Evolutionary conservation across 129 eudicot genomes (phyloP).

Genomic region (Centaurea solstitialis): DNA sequence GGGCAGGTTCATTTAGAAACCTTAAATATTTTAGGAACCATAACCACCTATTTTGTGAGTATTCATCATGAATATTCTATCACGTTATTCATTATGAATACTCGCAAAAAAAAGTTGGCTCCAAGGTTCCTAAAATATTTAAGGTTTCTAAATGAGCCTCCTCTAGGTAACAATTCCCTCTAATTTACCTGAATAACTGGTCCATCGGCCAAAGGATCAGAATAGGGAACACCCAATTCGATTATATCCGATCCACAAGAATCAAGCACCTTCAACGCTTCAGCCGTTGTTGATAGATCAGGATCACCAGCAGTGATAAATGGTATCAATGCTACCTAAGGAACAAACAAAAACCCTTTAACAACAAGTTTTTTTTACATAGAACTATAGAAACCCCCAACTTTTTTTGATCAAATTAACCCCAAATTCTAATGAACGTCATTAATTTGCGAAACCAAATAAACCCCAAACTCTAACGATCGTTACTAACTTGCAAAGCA

Average conservation of each 20-base stretch:
- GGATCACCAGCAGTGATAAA: conserved; percentile 98
- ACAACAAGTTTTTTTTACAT: conserved; percentile 1
- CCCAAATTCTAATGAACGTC: not conserved
- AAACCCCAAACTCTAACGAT: not conserved
- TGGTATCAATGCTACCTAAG: conserved; percentile 92
- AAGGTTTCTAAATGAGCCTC: not conserved
- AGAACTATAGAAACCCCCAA: not conserved
- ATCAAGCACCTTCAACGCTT: conserved; percentile 80
- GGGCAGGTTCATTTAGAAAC: not conserved
- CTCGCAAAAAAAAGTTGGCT: not conserved
- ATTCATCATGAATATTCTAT: too few species aligned
- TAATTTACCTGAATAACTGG: conserved; percentile 88
- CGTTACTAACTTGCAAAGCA: not conserved
- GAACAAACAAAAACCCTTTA: conserved; percentile 25
- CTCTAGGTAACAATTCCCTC: not conserved
- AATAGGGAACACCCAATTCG: conserved; percentile 92
- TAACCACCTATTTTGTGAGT: not conserved
- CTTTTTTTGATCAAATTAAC: not conserved
- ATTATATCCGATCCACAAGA: conserved; percentile 90
- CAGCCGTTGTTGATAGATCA: conserved; percentile 82
- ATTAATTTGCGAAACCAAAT: not conserved
- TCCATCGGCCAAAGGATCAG: conserved; percentile 97
- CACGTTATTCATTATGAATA: not conserved
- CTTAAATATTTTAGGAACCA: not conserved
- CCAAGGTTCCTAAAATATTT: not conserved